phyloP scores from a whole-genome alignment of 148 eudicot species.

The Rhododendron griersonianum region DNA sequence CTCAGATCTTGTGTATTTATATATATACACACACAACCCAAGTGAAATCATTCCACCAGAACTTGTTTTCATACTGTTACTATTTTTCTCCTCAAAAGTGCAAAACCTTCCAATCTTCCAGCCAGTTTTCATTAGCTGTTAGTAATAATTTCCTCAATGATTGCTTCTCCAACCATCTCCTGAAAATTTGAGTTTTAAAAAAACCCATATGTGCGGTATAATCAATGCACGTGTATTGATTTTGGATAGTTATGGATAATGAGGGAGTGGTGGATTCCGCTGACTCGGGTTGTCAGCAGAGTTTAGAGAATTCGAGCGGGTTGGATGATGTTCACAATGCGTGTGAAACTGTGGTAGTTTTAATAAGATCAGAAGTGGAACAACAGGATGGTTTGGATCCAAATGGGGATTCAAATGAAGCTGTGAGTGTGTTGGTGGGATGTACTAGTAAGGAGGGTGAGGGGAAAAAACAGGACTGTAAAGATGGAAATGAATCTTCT shows the following conservation, averaged over 20 bases:
- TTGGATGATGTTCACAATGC: neutral
- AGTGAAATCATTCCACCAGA: too few relatives aligned
- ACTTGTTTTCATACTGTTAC: too few relatives aligned
- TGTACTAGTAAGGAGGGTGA: constrained; percentile 4
- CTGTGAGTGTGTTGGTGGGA: neutral
- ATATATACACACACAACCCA: too few relatives aligned
- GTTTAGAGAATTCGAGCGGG: neutral
- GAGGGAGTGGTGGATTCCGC: neutral
- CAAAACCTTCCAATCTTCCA: too few relatives aligned
- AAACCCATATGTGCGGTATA: neutral
- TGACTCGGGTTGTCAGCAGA: neutral
- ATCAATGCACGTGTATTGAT: neutral
- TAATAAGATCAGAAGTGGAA: neutral
- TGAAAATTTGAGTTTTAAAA: neutral
- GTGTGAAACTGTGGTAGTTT: neutral
- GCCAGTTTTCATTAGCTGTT: too few relatives aligned
- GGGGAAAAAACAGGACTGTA: neutral
- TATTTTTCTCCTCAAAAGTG: too few relatives aligned
- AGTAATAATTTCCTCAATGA: neutral
- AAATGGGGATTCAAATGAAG: neutral
- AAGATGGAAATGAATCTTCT: constrained; percentile 22
- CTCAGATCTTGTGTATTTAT: too few relatives aligned
- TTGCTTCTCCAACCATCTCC: neutral
- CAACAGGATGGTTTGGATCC: neutral
- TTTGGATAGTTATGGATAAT: constrained; percentile 5